A percentile compares a stretch with the other conserved stretches of the same genome.
These are phyloP conservation scores for Xylaria sp. DNA, from an alignment of 2,329 filamentous ascomycete species.

Conservation along the genomic window DNA sequence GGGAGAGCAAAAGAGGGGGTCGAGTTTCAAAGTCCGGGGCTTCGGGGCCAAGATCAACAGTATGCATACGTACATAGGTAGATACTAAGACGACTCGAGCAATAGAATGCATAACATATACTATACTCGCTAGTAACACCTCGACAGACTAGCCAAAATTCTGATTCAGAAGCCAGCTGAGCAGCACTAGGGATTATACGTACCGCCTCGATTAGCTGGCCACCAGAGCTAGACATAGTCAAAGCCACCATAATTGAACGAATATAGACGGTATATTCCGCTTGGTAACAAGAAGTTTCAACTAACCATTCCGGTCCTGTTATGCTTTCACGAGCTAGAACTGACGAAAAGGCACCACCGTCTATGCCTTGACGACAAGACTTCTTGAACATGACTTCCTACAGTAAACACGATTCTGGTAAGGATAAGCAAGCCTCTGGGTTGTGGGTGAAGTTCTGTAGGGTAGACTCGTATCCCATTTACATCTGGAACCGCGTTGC, in stretches of 20 bases:
- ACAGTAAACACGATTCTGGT: not conserved
- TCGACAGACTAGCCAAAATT: not conserved
- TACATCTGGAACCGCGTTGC: not conserved
- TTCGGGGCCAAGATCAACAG: not conserved
- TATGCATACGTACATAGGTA: not conserved
- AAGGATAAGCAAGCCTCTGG: not conserved
- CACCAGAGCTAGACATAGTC: not conserved
- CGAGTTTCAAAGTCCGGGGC: not conserved
- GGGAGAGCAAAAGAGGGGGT: not conserved
- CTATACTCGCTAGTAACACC: not conserved
- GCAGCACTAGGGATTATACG: not conserved
- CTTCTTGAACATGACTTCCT: no score
- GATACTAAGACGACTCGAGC: no score
- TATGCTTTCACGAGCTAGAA: not conserved
- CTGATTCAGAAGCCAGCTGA: not conserved
- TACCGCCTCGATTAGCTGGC: not conserved
- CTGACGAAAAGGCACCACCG: not conserved
- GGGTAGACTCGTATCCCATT: not conserved
- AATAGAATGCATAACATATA: no score
- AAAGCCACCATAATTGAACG: not conserved
- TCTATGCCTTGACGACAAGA: not conserved
- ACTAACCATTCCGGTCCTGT: not conserved
- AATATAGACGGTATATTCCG: slow-evolving; percentile 17
- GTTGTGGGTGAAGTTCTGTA: no score
- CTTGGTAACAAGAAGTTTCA: slow-evolving; percentile 2